phyloP scores from a whole-genome alignment of 345 rosid genomes.

The Lepidium aucheri region DNA sequence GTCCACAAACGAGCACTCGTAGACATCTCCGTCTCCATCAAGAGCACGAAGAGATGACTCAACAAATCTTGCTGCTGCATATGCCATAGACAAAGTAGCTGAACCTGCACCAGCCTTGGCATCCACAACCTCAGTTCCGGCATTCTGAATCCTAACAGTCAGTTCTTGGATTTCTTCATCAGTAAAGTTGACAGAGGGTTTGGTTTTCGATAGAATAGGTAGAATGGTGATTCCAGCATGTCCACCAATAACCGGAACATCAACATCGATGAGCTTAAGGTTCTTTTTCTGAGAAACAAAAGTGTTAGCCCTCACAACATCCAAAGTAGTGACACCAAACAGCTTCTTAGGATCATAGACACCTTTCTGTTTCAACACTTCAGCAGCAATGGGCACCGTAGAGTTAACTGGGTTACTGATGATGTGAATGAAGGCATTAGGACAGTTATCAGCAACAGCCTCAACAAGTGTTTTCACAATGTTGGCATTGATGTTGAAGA shows the following conservation, averaged over 20 bases:
- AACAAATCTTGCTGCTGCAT: conserved; percentile 91
- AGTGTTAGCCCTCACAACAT: conserved; percentile 89
- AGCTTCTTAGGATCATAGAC: conserved; percentile 87
- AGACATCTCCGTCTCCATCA: conserved; percentile 83
- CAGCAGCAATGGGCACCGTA: conserved; percentile 86
- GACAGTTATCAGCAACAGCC: conserved; percentile 87
- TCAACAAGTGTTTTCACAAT: conserved; percentile 75
- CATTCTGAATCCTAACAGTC: conserved; percentile 86
- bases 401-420: conserved; percentile 97
- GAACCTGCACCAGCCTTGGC: conserved; percentile 98
- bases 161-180: conserved; percentile 68
- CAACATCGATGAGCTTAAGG: conserved; percentile 83
- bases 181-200: conserved; percentile 58
- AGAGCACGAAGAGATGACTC: conserved; percentile 95
- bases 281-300: conserved; percentile 86
- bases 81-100: conserved; percentile 95
- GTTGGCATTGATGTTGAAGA: conserved; percentile 83
- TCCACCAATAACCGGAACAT: conserved; percentile 92
- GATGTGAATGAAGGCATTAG: conserved; percentile 78
- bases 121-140: conserved; percentile 93
- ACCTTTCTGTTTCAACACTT: conserved; percentile 77
- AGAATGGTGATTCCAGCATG: conserved; percentile 93
- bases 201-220: conserved; percentile 78
- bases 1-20: conserved; percentile 76
- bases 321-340: conserved; percentile 86